phyloP scores from a whole-genome alignment of 768 basidiomycete species.

The Leccinum olivaceopallidum region DNA sequence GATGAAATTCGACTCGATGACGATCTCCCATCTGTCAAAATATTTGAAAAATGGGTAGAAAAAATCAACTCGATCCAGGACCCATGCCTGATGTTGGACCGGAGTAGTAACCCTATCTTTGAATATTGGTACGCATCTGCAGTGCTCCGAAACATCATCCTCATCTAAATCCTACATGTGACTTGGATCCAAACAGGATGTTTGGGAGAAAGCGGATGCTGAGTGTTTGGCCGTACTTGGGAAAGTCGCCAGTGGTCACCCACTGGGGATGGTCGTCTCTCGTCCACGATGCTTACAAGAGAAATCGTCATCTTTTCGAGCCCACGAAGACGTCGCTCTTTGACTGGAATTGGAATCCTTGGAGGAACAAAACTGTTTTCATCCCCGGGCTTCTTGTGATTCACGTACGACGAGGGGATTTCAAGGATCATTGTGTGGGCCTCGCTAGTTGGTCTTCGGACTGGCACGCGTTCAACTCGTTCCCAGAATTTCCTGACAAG shows the following conservation, averaged over 20 bases:
- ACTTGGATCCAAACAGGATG: conserved; percentile 25
- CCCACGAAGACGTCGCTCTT: not conserved
- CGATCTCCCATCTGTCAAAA: conserved; percentile 23
- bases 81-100: conserved; percentile 40
- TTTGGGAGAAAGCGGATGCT: conserved; percentile 36
- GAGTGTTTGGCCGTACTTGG: conserved; percentile 36
- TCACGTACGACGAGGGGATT: conserved; percentile 56
- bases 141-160: not conserved
- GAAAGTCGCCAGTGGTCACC: conserved; percentile 35
- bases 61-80: conserved; percentile 37
- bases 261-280: conserved; percentile 42
- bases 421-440: conserved; percentile 42
- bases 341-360: not conserved
- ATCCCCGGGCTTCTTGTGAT: conserved; percentile 47
- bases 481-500: conserved; percentile 42
- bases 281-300: conserved; percentile 32
- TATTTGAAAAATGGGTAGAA: conserved; percentile 42
- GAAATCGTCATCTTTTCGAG: conserved; percentile 33
- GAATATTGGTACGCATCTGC: conserved; percentile 35
- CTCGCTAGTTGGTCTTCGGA: conserved; percentile 37
- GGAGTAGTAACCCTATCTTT: conserved; percentile 31
- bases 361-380: conserved; percentile 7
- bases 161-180: not conserved
- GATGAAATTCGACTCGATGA: conserved; percentile 30
- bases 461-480: conserved; percentile 48